Base-by-base conservation (phyloP, 495 filamentous ascomycete genomes). In the Pyrenula massariospora region DNA sequence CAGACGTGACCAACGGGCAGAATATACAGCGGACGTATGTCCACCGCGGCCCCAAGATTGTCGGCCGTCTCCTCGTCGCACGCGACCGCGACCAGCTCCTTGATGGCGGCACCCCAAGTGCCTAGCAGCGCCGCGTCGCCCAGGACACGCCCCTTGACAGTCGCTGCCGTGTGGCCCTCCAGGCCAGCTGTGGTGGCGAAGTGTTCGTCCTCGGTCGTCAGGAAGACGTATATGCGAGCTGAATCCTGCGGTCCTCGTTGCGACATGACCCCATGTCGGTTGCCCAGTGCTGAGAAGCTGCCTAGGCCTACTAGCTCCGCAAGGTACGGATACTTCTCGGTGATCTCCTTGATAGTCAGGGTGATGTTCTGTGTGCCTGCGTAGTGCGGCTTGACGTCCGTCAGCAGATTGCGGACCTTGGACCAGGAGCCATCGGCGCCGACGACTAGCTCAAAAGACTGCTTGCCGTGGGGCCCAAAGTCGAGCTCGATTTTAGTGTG, bases 381-480 rank as follows among this genome's bases (percentile, higher is more conserved):
- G 62, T 80, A 84, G 10, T 66, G 58, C 0, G 81, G 83, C 57
- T 66, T 62, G 24, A 68, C 66, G 36, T 71, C 62, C 2, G 76
- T 78, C 19, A 85, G 62, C 0, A 76, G 36, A 1, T 59, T 62
- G 24, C 83, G 73, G 2, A 81, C 73, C 52, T 71, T 71, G 12
- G 73, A 77, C 78, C 82, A 84, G 12, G 81, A 78, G 10, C 83
- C 83, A 57, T 86, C 83, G 1, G 83, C 81, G 11, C 84, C 83
- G 31, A 85, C 70, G 0, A 86, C 70, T 0, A 85, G 64, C 60
- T 84, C 78, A 56, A 77, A 78, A 64, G 60, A 0, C 58, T 62
- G 12, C 50, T 31, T 54, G 67, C 66, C 2, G 59, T 53, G 12
- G 3, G 15, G 1, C 65, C 65, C 20, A 56, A 52, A 47, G 60